These are phyloP conservation scores for Onygena corvina DNA, from an alignment of 2,329 filamentous ascomycete genomes.

Conservation along the genomic window DNA sequence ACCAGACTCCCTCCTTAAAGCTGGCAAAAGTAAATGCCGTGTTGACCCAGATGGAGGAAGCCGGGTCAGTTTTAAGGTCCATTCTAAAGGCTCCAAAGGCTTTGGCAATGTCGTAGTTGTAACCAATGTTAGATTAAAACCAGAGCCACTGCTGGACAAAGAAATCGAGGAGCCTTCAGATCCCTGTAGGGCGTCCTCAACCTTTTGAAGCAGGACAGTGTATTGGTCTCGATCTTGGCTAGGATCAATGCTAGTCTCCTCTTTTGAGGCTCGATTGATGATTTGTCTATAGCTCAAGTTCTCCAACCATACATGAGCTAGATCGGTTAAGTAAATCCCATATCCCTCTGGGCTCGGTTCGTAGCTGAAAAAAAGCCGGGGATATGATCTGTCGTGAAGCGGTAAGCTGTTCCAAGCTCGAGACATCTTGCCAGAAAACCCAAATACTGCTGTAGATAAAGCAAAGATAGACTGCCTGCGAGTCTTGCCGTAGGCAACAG, in stretches of 20 bases:
- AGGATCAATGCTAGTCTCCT: conserved; percentile 48
- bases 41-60: conserved; percentile 34
- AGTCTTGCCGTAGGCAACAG: too few species aligned
- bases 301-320: conserved; percentile 48
- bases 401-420: conserved; percentile 28
- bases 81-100: conserved; percentile 42
- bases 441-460: background rate
- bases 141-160: conserved; percentile 21
- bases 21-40: conserved; percentile 41
- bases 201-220: conserved; percentile 44
- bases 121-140: conserved; percentile 33
- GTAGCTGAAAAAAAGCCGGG: conserved; percentile 32
- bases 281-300: conserved; percentile 37
- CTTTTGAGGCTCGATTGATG: conserved; percentile 36
- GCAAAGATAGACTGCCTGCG: too few species aligned
- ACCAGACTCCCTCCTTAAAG: conserved; percentile 39
- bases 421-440: conserved; percentile 20
- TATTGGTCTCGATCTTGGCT: conserved; percentile 46
- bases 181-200: conserved; percentile 38
- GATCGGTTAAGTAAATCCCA: conserved; percentile 45
- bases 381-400: conserved; percentile 19
- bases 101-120: conserved; percentile 41
- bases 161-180: conserved; percentile 22
- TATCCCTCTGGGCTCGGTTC: conserved; percentile 33
- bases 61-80: conserved; percentile 39